These are phyloP conservation scores for Multifurca ochricompacta DNA, from an alignment of 768 basidiomycete species.

Conservation along the genomic window DNA sequence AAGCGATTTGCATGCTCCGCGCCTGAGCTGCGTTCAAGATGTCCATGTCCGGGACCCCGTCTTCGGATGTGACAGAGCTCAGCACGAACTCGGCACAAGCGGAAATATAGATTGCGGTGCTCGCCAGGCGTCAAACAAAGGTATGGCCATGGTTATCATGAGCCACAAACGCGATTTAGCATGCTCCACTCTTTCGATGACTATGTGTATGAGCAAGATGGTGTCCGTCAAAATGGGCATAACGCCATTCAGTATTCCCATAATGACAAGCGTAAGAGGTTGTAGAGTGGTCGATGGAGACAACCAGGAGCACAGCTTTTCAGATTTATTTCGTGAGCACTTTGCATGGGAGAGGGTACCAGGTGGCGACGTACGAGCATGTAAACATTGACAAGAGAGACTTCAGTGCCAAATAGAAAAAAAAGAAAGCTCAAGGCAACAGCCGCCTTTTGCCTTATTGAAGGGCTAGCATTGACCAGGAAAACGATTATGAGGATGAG, in stretches of 20 bases:
- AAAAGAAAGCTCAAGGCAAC: neutral
- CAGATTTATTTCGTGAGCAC: neutral
- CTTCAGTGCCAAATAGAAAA: constrained; percentile 8
- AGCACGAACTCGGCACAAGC: constrained; percentile 16
- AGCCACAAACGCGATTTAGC: constrained; percentile 2
- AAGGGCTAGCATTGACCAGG: constrained; percentile 6
- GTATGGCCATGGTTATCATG: constrained; percentile 6
- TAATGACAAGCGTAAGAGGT: constrained; percentile 12
- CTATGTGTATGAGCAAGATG: constrained; percentile 7
- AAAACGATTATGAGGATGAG: constrained; percentile 10
- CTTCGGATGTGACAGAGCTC: constrained; percentile 1
- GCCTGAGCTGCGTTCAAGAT: constrained; percentile 10
- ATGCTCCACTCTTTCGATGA: constrained; percentile 9
- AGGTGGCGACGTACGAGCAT: constrained; percentile 9
- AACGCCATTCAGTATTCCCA: constrained; percentile 10
- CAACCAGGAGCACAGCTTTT: constrained; percentile 9
- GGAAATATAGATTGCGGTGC: constrained; percentile 8
- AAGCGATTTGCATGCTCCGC: constrained; percentile 14
- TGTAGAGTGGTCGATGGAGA: constrained; percentile 12
- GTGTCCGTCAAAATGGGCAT: constrained; percentile 10
- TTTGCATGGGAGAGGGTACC: neutral
- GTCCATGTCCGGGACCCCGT: constrained; percentile 11
- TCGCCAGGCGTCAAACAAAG: constrained; percentile 10
- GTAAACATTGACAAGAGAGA: constrained; percentile 13
- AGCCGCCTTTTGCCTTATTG: neutral